These are phyloP conservation scores for Sporothrix brunneoviolacea DNA, from an alignment of 2,329 filamentous ascomycete genomes.

Conservation along the genomic window DNA sequence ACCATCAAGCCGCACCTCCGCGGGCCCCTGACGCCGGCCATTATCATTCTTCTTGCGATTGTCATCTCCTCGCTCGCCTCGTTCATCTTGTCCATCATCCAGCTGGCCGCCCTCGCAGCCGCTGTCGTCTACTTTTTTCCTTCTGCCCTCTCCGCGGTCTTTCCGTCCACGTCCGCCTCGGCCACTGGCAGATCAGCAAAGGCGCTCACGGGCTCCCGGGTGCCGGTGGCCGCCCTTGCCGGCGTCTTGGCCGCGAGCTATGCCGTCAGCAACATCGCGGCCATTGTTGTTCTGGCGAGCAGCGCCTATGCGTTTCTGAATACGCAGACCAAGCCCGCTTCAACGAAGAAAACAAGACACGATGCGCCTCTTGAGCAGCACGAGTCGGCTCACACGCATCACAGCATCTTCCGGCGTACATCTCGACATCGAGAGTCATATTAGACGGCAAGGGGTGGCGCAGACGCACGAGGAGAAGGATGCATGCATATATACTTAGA, in stretches of 20 bases:
- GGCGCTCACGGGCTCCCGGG: neutral
- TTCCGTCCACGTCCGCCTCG: neutral
- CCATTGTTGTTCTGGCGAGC: constrained; percentile 8
- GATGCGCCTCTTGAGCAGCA: neutral
- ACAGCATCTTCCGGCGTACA: constrained; percentile 3
- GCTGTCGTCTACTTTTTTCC: constrained; percentile 5
- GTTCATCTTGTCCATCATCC: constrained; percentile 1
- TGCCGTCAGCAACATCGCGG: neutral
- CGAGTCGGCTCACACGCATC: neutral
- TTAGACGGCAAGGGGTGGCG: neutral
- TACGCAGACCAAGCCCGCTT: neutral
- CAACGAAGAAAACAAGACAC: neutral
- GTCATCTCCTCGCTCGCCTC: constrained; percentile 2
- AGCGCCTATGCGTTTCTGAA: constrained; percentile 1
- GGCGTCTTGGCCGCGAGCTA: constrained; percentile 5
- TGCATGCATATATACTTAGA: too few species aligned
- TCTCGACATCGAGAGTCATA: neutral
- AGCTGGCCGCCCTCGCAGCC: neutral
- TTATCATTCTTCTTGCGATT: neutral
- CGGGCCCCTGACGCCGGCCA: constrained; percentile 5
- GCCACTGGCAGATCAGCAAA: neutral
- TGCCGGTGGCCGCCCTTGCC: neutral
- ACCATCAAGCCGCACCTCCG: constrained; percentile 1
- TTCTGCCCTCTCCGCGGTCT: neutral
- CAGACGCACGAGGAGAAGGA: too few species aligned